Conservation (phyloP, 176 grass and related monocot species). For the Aegilops tauschii region DNA sequence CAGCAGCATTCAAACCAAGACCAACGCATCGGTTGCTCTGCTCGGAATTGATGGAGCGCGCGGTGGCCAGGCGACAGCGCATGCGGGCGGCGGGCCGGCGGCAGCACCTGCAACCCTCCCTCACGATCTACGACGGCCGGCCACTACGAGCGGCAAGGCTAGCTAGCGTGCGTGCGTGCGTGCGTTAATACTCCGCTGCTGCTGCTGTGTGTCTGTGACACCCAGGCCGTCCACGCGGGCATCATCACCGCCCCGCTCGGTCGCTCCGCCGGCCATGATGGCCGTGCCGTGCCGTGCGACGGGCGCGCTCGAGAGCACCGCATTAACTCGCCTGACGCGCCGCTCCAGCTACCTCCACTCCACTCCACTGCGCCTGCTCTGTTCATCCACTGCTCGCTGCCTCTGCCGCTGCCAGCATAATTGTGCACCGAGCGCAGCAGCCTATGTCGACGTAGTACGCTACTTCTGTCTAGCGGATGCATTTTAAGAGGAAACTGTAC, state of each 20-base stretch:
- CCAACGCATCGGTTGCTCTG: not conserved
- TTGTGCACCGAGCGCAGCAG: not conserved
- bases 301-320: conserved; percentile 24
- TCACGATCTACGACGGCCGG: no score
- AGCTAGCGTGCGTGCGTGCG: no score
- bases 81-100: not conserved
- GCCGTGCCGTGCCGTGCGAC: not conserved
- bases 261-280: conserved; percentile 19
- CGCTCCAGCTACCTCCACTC: conserved; percentile 7
- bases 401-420: not conserved
- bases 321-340: conserved; percentile 8
- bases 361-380: not conserved
- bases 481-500: not conserved
- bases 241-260: conserved; percentile 23
- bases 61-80: not conserved
- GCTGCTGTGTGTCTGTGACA: no score
- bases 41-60: conserved; percentile 17
- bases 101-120: conserved; percentile 1
- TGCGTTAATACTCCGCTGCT: no score
- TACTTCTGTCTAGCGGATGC: not conserved
- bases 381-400: not conserved
- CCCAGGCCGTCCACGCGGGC: conserved; percentile 17
- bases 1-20: no score
- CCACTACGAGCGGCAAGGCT: no score
- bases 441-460: not conserved